A percentile compares a stretch with the other conserved stretches of the same genome.
Conservation (phyloP, 83 land plant species). For the Diphasiastrum complanatum region DNA sequence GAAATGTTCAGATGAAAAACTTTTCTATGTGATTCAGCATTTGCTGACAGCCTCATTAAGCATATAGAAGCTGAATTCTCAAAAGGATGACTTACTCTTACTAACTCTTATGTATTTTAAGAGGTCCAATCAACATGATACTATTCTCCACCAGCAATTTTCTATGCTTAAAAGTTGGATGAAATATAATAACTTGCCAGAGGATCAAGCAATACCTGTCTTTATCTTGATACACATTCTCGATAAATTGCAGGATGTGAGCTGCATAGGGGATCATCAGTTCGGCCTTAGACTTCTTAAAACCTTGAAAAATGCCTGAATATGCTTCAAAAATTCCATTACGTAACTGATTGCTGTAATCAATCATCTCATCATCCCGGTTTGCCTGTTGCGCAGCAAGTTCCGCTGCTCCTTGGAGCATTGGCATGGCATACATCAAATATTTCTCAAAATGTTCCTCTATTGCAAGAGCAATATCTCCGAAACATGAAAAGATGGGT, state of each 20-base stretch:
- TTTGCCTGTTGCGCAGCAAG: constrained; percentile 21
- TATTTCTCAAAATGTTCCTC: constrained; percentile 34
- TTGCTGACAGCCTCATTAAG: too few relatives aligned
- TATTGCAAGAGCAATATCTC: constrained; percentile 30
- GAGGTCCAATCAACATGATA: too few relatives aligned
- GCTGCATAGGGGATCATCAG: constrained; percentile 27
- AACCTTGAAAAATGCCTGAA: constrained; percentile 33
- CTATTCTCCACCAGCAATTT: too few relatives aligned
- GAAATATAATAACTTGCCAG: background rate
- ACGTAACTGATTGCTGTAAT: constrained; percentile 33
- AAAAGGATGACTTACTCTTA: too few relatives aligned
- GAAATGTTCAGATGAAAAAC: too few relatives aligned
- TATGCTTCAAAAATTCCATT: constrained; percentile 31
- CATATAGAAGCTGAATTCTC: too few relatives aligned
- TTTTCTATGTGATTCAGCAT: too few relatives aligned
- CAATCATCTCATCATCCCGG: constrained; percentile 32
- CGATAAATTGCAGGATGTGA: constrained; percentile 28
- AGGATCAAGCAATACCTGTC: constrained; percentile 19
- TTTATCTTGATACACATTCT: constrained; percentile 28
- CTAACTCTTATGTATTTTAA: too few relatives aligned
- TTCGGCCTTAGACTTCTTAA: constrained; percentile 26
- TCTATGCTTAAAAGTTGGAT: too few relatives aligned
- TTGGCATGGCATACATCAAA: constrained; percentile 31
- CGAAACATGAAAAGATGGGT: constrained; percentile 31
- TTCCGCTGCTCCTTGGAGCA: constrained; percentile 32